Base-by-base conservation (phyloP, 2,329 filamentous ascomycete species). In the Trichoderma sp. region DNA sequence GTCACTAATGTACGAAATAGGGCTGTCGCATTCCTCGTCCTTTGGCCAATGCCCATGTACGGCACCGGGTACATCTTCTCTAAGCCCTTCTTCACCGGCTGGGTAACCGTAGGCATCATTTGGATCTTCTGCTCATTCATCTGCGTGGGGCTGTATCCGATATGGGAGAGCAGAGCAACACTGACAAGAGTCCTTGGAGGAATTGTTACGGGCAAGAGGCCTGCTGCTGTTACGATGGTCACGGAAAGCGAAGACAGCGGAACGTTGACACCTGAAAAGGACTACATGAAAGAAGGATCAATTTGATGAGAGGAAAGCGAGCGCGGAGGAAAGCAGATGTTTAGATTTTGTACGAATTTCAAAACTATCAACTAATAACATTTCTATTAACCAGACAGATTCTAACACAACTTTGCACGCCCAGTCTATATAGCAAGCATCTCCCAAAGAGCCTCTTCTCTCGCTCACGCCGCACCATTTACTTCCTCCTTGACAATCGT, bases 31-130 rank as follows among this genome's bases (percentile, higher is more conserved):
- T 83, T 97, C 68, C 82, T 97, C 0, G 84, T 97, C 2, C 86
- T 97, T 19, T 97, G 94, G 93, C 94, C 94, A 0, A 95, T 97
- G 86, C 94, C 94, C 1, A 89, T 97, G 88, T 97, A 96, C 76
- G 94, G 93, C 13, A 85, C 86, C 0, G 87, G 87, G 0, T 97
- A 97, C 77, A 86, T 97, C 66, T 81, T 80, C 47, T 79, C 77
- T 19, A 79, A 79, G 60, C 33, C 72, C 0, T 94, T 93, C 82
- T 94, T 93, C 77, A 91, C 90, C 0, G 91, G 90, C 11, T 93
- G 91, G 91, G 86, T 92, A 10, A 83, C 87, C 2, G 87, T 91
- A 0, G 89, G 89, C 0, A 90, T 94, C 35, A 79, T 92, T 2
- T 94, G 91, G 91, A 81, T 93, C 67, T 91, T 92, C 75, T 88